These are phyloP conservation scores for Wallacemonas sp. DNA, from an alignment of 208 protist species.

Conservation along the genomic window DNA sequence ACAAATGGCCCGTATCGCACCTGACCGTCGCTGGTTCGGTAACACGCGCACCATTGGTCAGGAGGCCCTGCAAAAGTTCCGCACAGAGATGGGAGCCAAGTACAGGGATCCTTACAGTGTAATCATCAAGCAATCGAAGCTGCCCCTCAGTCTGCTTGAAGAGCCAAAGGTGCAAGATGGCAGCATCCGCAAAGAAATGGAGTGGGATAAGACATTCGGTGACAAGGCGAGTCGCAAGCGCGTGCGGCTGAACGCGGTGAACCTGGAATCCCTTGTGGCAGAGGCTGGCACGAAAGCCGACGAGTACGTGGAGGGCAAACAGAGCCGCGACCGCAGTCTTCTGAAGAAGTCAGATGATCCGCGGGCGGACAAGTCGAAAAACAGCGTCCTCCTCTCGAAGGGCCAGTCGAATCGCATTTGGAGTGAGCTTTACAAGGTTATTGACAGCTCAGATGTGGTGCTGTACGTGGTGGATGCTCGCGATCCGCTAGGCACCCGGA, in stretches of 20 bases:
- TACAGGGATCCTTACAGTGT: conserved; percentile 98
- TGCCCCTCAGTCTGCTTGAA: conserved; percentile 96
- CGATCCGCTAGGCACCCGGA: conserved; percentile 99
- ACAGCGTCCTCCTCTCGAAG: conserved; percentile 95
- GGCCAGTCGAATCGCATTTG: conserved; percentile 99
- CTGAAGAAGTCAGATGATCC: conserved; percentile 33
- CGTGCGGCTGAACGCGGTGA: conserved; percentile 54
- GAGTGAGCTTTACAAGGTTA: conserved; percentile 99
- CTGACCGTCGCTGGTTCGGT: conserved; percentile 97
- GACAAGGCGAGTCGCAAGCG: conserved; percentile 94
- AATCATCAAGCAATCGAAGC: conserved; percentile 95
- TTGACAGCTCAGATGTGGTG: conserved; percentile 99
- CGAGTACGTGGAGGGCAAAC: conserved; percentile 57
- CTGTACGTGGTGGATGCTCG: conserved; percentile 98
- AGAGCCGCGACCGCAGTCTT: conserved; percentile 62
- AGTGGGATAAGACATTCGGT: conserved; percentile 96
- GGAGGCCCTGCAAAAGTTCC: conserved; percentile 96
- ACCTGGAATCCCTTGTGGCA: conserved; percentile 57
- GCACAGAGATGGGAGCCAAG: conserved; percentile 94
- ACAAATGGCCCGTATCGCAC: conserved; percentile 93
- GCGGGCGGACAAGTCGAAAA: conserved; percentile 73
- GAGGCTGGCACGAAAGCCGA: conserved; percentile 41
- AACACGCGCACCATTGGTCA: conserved; percentile 97
- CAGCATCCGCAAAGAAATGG: conserved; percentile 94
- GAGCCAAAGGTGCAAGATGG: conserved; percentile 81